Evolutionary conservation across 257 asterid genomes (phyloP).

Genomic region (Lithospermum erythrorhizon): DNA sequence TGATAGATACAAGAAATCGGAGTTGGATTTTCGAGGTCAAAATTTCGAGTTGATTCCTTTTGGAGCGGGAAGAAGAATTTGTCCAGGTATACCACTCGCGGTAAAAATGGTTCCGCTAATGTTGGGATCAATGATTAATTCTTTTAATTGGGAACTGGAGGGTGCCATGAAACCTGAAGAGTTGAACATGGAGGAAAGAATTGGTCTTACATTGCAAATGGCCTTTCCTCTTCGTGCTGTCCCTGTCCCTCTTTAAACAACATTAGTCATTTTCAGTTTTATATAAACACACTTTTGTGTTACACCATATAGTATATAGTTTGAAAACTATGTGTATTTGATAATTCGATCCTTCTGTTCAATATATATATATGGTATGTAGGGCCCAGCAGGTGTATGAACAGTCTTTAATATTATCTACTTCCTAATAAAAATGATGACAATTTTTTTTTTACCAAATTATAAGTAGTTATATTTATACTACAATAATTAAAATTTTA

Average conservation of each 20-base stretch:
- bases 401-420: too few species aligned
- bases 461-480: too few species aligned
- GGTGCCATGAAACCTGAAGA: not conserved
- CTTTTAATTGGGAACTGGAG: slow-evolving; percentile 6
- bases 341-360: too few species aligned
- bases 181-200: slow-evolving; percentile 12
- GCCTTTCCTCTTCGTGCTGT: slow-evolving; percentile 13
- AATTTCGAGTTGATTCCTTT: slow-evolving; percentile 12
- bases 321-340: too few species aligned
- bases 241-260: not conserved
- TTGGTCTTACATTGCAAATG: slow-evolving; percentile 11
- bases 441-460: too few species aligned
- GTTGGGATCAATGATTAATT: slow-evolving; percentile 13
- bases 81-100: slow-evolving; percentile 13
- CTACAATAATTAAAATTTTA: too few species aligned
- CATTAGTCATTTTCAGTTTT: too few species aligned
- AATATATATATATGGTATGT: too few species aligned
- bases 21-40: slow-evolving; percentile 4
- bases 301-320: too few species aligned
- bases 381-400: too few species aligned
- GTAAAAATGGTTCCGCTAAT: slow-evolving; percentile 12
- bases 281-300: too few species aligned
- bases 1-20: slow-evolving; percentile 6
- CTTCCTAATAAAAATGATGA: too few species aligned
- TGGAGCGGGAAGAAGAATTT: slow-evolving; percentile 15